Conservation (phyloP, 768 basidiomycete genomes). For the Dentipellis fragilis region DNA sequence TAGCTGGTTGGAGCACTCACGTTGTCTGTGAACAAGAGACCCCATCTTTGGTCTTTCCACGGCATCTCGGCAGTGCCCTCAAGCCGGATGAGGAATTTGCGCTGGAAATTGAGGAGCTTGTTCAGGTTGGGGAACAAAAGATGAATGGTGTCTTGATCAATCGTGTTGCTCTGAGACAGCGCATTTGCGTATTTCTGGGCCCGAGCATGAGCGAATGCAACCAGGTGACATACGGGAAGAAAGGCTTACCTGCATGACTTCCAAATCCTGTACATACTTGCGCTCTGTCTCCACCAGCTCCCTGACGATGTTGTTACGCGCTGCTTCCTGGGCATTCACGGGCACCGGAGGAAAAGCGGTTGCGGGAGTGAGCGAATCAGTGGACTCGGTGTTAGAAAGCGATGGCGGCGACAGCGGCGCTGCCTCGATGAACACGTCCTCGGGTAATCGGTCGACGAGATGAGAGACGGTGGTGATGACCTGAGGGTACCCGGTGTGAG, state of each 20-base stretch:
- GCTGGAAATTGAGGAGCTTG: conserved; percentile 93
- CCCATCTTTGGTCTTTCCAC: conserved; percentile 85
- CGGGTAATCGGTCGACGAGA: conserved; percentile 69
- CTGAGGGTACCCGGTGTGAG: conserved; percentile 28
- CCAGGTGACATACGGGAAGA: neutral
- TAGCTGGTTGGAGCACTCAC: conserved; percentile 37
- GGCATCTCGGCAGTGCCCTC: conserved; percentile 78
- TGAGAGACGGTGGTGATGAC: conserved; percentile 84
- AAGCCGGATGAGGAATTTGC: conserved; percentile 83
- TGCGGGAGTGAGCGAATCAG: conserved; percentile 45
- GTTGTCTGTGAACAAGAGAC: conserved; percentile 71
- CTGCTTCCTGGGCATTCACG: conserved; percentile 51
- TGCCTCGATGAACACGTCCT: conserved; percentile 54
- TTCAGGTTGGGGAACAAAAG: conserved; percentile 91
- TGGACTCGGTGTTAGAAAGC: conserved; percentile 40
- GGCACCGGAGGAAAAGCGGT: conserved; percentile 28
- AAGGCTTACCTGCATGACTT: conserved; percentile 80
- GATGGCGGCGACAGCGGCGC: conserved; percentile 46
- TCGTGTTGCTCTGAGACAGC: conserved; percentile 69
- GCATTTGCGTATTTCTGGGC: conserved; percentile 81
- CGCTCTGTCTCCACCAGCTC: conserved; percentile 94
- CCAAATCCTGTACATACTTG: conserved; percentile 93
- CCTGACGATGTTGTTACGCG: conserved; percentile 67
- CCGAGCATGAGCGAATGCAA: neutral
- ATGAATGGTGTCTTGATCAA: conserved; percentile 94